Evolutionary conservation across 345 rosid species (phyloP), one percentile per base, ranked within the genome.

Genomic region (Eucalyptus cloeziana): DNA sequence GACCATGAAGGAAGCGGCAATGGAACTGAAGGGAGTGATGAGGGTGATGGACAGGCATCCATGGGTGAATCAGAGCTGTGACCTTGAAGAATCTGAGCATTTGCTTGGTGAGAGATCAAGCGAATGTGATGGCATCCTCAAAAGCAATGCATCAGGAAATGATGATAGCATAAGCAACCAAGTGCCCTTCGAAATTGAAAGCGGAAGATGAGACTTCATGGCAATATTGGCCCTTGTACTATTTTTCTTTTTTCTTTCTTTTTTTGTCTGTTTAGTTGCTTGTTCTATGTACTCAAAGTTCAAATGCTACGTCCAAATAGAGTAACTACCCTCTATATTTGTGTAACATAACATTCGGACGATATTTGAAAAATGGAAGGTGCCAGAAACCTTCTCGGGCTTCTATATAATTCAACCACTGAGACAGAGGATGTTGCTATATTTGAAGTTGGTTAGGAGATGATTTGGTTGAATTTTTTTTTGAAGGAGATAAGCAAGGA

Each of bases 1-100:
- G 3, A 58, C 88, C n/a, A 92, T 92, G 93, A 92, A 91, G 86
- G 90, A 90, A 31, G 91, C 87, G 7, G 79, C 89, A 2, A 81
- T 86, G 60, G 91, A 92, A 62, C 44, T 92, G 60, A 89, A 92
- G 31, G 92, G 90, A 14, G 17, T 58, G 7, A 25, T 86, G 11
- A 71, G 87, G 85, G 45, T 43, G 13, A 87, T 33, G 50, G 88
- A 19, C 14, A 67, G 47, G 30, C 91, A 91, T 88, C 93, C 92
- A 3, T 87, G 91, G 93, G 86, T 30, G 33, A 69, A 86, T 58
- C 64, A 22, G 10, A 86, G 45, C 10, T 51, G 71, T 67, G 8
- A 85, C 79, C 44, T 52, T 40, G 92, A 92, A 76, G 93, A 90
- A 54, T 85, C 49, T n/a, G 76, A 87, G 88, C 21, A 69, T 43